A percentile compares a stretch with the other conserved stretches of the same genome.
Evolutionary conservation across 192 early-diverging fungal genomes (phyloP).

Genomic region (Spizellomyces punctatus): DNA sequence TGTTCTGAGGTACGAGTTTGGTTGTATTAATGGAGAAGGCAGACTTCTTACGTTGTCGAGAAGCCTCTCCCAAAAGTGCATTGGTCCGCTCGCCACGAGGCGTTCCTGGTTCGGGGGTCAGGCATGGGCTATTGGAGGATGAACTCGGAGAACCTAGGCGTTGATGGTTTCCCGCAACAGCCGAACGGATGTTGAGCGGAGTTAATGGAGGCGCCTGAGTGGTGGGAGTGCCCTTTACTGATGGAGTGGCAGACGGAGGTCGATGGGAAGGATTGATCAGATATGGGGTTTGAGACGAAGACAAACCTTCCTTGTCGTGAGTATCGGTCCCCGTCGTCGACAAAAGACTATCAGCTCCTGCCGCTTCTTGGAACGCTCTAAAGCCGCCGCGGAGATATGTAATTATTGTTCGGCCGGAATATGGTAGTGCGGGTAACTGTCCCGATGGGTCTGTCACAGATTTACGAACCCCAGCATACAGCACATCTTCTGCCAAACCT

Average conservation of each 20-base stretch:
- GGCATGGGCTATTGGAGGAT: neutral
- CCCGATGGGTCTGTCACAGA: neutral
- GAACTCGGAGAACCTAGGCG: neutral
- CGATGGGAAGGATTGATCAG: neutral
- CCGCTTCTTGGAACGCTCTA: neutral
- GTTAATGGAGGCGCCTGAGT: neutral
- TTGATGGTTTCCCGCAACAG: neutral
- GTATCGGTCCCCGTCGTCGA: neutral
- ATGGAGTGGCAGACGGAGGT: neutral
- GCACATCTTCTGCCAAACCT: slow-evolving; percentile 11
- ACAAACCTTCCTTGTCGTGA: neutral
- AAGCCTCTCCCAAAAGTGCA: neutral
- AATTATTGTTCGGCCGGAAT: neutral
- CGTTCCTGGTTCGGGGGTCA: neutral
- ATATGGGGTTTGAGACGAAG: neutral
- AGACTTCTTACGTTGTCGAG: slow-evolving; percentile 27
- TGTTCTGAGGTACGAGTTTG: slow-evolving; percentile 16
- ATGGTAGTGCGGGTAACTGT: neutral
- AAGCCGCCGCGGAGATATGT: slow-evolving; percentile 20
- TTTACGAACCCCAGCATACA: neutral
- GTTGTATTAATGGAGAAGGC: slow-evolving; percentile 35
- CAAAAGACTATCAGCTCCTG: slow-evolving; percentile 3
- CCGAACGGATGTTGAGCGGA: slow-evolving; percentile 6
- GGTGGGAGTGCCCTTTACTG: neutral
- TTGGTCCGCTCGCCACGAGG: neutral